phyloP scores from a whole-genome alignment of 805 yeast genomes.

The Starmera dryadoides region DNA sequence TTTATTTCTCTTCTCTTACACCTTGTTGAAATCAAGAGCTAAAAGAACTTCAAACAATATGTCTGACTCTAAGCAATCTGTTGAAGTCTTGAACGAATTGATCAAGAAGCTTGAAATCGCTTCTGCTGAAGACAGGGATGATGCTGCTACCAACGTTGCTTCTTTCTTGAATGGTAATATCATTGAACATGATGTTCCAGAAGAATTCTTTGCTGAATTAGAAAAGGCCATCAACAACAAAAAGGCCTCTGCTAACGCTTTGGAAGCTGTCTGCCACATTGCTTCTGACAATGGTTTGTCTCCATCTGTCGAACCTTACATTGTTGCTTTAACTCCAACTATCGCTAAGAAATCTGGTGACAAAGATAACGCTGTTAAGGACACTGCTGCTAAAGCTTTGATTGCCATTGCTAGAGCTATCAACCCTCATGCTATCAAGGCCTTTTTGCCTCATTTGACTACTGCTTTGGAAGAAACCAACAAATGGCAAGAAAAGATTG shows the following conservation, averaged over 20 bases:
- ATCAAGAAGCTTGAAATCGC: slow-evolving; percentile 91
- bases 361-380: slow-evolving; percentile 72
- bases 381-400: slow-evolving; percentile 70
- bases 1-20: background rate
- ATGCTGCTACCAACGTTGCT: slow-evolving; percentile 84
- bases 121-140: slow-evolving; percentile 70
- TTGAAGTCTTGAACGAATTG: slow-evolving; percentile 84
- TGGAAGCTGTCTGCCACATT: slow-evolving; percentile 79
- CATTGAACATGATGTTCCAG: slow-evolving; percentile 98
- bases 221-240: slow-evolving; percentile 70
- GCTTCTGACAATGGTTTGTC: slow-evolving; percentile 72
- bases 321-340: slow-evolving; percentile 67
- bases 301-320: slow-evolving; percentile 94
- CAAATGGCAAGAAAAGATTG: slow-evolving; percentile 98
- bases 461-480: slow-evolving; percentile 59
- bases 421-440: slow-evolving; percentile 92
- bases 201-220: slow-evolving; percentile 73
- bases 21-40: background rate
- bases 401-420: slow-evolving; percentile 69
- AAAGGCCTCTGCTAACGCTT: slow-evolving; percentile 76
- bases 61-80: slow-evolving; percentile 42
- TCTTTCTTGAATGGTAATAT: slow-evolving; percentile 93
- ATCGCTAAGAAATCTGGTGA: slow-evolving; percentile 83
- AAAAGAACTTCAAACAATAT: slow-evolving; percentile 13
- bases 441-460: slow-evolving; percentile 75